These are phyloP conservation scores for Solanum pimpinellifolium DNA, from an alignment of 257 asterid genomes.

Conservation along the genomic window DNA sequence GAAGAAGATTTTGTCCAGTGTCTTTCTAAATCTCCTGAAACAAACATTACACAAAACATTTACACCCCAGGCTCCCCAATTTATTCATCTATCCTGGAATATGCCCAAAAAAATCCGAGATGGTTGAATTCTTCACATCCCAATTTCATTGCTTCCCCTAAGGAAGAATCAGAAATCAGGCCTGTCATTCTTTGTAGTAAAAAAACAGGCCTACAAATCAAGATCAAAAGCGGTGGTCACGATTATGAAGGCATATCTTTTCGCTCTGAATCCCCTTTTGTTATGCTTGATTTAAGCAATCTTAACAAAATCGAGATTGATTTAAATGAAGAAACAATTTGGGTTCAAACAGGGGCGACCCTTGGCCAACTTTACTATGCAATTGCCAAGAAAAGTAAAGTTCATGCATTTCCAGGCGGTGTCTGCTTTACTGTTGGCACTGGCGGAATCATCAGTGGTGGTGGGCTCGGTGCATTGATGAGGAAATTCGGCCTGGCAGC, in stretches of 20 bases:
- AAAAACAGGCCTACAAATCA: not conserved
- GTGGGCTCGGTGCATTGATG: not conserved
- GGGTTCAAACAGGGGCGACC: slow-evolving; percentile 6
- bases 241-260: not conserved
- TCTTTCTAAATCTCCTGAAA: not conserved
- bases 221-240: not conserved
- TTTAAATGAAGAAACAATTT: not conserved
- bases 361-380: slow-evolving; percentile 3
- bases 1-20: not conserved
- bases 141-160: not conserved
- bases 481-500: not conserved
- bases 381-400: not conserved
- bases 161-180: not conserved
- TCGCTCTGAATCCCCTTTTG: not conserved
- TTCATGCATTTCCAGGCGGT: slow-evolving; percentile 1
- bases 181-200: not conserved
- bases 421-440: slow-evolving; percentile 1
- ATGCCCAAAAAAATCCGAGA: not conserved
- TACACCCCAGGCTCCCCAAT: not conserved
- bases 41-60: not conserved
- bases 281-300: not conserved
- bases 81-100: not conserved
- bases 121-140: not conserved
- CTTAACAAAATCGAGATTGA: not conserved
- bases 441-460: not conserved